Base-by-base conservation (phyloP, 768 basidiomycete genomes). In the Daedalea quercina region DNA sequence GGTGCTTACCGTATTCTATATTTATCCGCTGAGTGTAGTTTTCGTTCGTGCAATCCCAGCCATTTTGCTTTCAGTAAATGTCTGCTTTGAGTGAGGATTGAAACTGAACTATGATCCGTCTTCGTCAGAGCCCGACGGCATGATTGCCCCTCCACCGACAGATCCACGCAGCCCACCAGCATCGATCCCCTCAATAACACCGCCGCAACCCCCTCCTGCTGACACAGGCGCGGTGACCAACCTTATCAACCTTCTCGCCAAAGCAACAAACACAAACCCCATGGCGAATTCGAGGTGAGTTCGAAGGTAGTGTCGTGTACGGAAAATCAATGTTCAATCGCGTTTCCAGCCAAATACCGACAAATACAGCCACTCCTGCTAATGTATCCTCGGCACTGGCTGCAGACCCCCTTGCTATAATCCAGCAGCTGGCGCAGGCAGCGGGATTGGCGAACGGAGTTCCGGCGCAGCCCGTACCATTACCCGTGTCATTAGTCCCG, bases 11-110 rank as follows among this genome's bases (percentile, higher is more conserved):
- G 72, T 70, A 73, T 73, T 72, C 70, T 67, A 69, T 67, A 68
- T 76, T 72, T 82, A 77, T 83, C 83, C 83, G 87, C 85, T 86
- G 85, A 90, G 87, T 90, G 87, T 76, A 60, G 70, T 73, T 74
- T 74, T 73, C 71, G 69, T 69, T 72, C 72, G 74, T 80, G 80
- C 80, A 89, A 87, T 79, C 70, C 73, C 76, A 85, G 72, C 74
- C 70, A 67, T 67, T 77, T 74, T 74, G 72, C 66, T 63, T 61
- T 68, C 69, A 55, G 60, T 31, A 4, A 31, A 4, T 65, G 65
- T 69, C 65, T 68, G 69, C 67, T 19, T 73, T 74, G 68, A 69
- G 71, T 83, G 77, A 84, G 80, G 75, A 72, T 70, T 68, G 59
- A 67, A 77, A 80, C 85, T 89, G 78, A 88, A 87, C 75, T 74